Base-by-base conservation (phyloP, 225 moss, liverwort and hornwort species). In the Pseudisothecium myosuroides region DNA sequence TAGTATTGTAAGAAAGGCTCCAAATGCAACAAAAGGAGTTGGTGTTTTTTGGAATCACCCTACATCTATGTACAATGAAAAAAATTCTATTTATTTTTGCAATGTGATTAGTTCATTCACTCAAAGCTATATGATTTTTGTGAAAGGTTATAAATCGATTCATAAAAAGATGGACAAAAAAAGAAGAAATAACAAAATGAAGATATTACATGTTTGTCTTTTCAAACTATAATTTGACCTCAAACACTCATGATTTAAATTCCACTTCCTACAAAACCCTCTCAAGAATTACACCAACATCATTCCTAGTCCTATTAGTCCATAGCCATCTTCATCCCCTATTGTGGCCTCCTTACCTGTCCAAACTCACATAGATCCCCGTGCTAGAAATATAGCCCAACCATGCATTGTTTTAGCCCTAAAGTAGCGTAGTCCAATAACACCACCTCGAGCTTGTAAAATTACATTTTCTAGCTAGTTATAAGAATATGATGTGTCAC, bases 261-360 rank as follows among this genome's bases (percentile, higher is more conserved):
- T 67, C 21, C 11, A 37, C n/a, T n/a, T 67, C 9, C 7, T 22
- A 21, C 2, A 6, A n/a, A 21, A 21, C 20, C 36, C 2, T 67
- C 21, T 21, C 19, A 20, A 67, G 4, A 7, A 67, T 67, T 67
- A 37, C 21, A 37, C 37, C 21, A 37, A 37, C 2, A 21, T 12
- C 67, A 36, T 10, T 67, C 18, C 6, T 37, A 37, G n/a, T n/a
- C 37, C 7, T n/a, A 7, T 37, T 1, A 67, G 1, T 67, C n/a
- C 21, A 67, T 67, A 1, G 6, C n/a, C n/a, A 67, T 66, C 66
- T 66, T 66, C 36, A 66, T 66, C 3, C 11, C 36, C 18, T 34
- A 34, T 65, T 5, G 1, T 34, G 3, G 9, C 65, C 10, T 34
- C 34, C 8, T 6, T 34, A 2, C 17, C 2, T 3, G 0, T 5